A percentile compares a stretch with the other conserved stretches of the same genome.
Conservation (phyloP, 2,329 filamentous ascomycete genomes). For the Colletotrichum neosansevieriae region DNA sequence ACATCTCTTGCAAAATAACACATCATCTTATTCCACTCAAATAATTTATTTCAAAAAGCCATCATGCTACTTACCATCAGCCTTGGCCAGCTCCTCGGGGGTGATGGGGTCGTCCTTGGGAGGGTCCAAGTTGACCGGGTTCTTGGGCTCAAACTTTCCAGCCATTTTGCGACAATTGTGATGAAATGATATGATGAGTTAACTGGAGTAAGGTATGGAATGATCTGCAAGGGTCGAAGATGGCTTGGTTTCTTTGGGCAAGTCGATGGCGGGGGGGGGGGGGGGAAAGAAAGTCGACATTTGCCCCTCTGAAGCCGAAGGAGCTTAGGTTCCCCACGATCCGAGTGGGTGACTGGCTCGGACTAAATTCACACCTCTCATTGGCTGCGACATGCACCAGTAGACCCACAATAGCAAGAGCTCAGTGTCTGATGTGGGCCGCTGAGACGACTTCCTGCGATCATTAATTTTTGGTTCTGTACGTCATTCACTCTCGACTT, state of each 20-base stretch:
- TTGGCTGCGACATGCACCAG: conserved; percentile 1
- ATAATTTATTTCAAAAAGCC: no score
- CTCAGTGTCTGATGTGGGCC: conserved; percentile 2
- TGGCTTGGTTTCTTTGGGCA: neutral
- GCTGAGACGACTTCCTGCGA: neutral
- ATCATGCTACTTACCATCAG: conserved; percentile 75
- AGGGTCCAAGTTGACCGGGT: conserved; percentile 78
- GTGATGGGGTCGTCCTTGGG: conserved; percentile 91
- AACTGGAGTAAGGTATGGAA: neutral
- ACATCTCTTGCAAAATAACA: no score
- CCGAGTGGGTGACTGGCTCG: conserved; percentile 31
- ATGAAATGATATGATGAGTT: neutral
- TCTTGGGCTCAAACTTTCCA: conserved; percentile 83
- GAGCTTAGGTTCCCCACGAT: conserved; percentile 36
- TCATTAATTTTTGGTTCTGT: conserved; percentile 11
- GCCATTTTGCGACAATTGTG: conserved; percentile 56
- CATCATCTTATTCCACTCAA: no score
- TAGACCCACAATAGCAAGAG: conserved; percentile 35
- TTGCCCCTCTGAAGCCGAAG: conserved; percentile 35
- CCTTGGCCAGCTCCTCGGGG: conserved; percentile 81
- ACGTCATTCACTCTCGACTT: conserved; percentile 17
- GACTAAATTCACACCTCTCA: conserved; percentile 7
- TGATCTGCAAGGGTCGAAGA: neutral
- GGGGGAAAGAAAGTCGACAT: conserved; percentile 35
- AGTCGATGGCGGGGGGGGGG: conserved; percentile 29